A percentile compares a stretch with the other conserved stretches of the same genome.
Conservation (phyloP, 176 grass and related monocot genomes). For the Thalia dealbata region DNA sequence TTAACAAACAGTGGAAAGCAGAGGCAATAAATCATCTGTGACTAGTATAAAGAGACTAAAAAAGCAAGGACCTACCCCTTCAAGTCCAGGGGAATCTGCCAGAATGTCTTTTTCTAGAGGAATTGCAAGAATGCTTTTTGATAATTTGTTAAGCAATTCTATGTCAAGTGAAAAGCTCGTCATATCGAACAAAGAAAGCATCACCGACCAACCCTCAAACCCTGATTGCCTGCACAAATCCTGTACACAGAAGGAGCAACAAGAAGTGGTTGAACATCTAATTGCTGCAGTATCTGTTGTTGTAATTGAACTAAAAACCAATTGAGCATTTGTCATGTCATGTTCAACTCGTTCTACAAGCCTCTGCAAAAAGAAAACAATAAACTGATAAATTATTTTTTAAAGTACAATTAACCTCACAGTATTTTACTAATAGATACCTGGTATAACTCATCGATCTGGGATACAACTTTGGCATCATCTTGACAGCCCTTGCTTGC, state of each 20-base stretch:
- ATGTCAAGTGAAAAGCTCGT: conserved; percentile 73
- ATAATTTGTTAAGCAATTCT: conserved; percentile 52
- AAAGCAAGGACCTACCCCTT: conserved; percentile 30
- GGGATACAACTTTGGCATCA: conserved; percentile 26
- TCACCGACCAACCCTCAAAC: conserved; percentile 49
- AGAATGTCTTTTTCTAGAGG: conserved; percentile 33
- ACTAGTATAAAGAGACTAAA: too few species aligned
- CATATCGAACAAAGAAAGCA: conserved; percentile 74
- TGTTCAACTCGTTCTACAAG: conserved; percentile 40
- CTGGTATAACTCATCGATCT: conserved; percentile 64
- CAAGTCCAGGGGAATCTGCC: conserved; percentile 34
- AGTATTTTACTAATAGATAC: conserved; percentile 29
- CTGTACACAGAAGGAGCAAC: conserved; percentile 51
- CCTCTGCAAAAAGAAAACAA: conserved; percentile 49
- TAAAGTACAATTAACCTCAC: conserved; percentile 1
- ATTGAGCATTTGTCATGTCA: conserved; percentile 44
- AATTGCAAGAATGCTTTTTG: conserved; percentile 31
- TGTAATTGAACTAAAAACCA: conserved; percentile 24
- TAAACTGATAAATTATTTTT: not conserved
- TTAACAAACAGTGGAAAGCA: not conserved
- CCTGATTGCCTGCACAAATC: conserved; percentile 30
- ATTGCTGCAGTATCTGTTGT: conserved; percentile 11
- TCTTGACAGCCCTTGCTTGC: conserved; percentile 38
- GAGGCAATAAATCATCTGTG: too few species aligned
- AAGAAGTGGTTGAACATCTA: conserved; percentile 26